Percentiles rank a stretch among this genome's conserved stretches.
Evolutionary conservation across 805 yeast genomes (phyloP).

Genomic region (Metschnikowia lachancei): DNA sequence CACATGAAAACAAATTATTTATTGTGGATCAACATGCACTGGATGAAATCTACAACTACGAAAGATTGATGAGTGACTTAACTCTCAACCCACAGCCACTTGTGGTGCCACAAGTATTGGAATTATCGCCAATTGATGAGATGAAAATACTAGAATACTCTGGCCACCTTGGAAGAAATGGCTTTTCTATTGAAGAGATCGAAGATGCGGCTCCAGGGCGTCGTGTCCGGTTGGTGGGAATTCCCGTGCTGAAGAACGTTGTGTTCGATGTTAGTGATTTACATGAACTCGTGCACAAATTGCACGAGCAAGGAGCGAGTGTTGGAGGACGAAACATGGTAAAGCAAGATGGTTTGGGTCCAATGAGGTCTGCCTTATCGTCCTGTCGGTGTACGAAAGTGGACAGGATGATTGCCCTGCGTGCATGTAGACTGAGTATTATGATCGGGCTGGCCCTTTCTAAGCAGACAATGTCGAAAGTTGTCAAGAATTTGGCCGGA

Average conservation of each 20-base stretch:
- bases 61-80: constrained; percentile 55
- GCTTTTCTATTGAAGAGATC: constrained; percentile 55
- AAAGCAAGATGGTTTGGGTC: not conserved
- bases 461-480: constrained; percentile 55
- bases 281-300: constrained; percentile 67
- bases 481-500: constrained; percentile 64
- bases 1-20: constrained; percentile 59
- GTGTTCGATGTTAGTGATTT: constrained; percentile 69
- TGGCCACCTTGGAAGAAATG: constrained; percentile 64
- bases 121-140: constrained; percentile 77
- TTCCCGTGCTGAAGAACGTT: constrained; percentile 72
- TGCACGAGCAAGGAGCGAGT: constrained; percentile 45
- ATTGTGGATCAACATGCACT: constrained; percentile 97
- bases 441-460: constrained; percentile 85
- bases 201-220: constrained; percentile 55
- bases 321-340: not conserved
- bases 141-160: constrained; percentile 61
- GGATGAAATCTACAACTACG: constrained; percentile 93
- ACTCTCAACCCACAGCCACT: constrained; percentile 59
- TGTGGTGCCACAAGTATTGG: constrained; percentile 56
- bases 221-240: constrained; percentile 51
- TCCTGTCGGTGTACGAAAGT: constrained; percentile 64
- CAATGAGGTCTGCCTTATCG: not conserved
- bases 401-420: constrained; percentile 83
- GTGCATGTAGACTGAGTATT: constrained; percentile 90